A percentile compares a stretch with the other conserved stretches of the same genome.
phyloP scores from a whole-genome alignment of 495 filamentous ascomycete species.

The Margaritispora aquatica region DNA sequence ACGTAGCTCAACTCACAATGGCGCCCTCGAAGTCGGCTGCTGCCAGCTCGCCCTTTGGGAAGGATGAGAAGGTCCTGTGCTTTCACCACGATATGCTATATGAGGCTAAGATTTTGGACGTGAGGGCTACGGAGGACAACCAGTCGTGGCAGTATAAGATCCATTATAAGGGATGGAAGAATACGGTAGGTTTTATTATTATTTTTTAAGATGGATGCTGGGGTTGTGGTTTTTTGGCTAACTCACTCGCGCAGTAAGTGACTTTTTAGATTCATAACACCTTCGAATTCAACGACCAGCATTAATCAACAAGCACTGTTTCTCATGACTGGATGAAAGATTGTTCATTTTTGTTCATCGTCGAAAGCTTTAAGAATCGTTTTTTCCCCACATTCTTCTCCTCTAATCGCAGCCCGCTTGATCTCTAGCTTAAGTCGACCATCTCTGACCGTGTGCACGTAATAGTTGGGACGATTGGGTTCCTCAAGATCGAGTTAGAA shows the following conservation, averaged over 20 bases:
- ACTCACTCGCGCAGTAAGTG: constrained; percentile 8
- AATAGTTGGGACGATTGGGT: constrained; percentile 96
- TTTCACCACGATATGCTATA: constrained; percentile 96
- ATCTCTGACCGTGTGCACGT: constrained; percentile 12
- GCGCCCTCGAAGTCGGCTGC: constrained; percentile 44
- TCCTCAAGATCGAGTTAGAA: constrained; percentile 85
- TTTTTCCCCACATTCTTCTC: too few species aligned
- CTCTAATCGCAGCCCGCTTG: neutral
- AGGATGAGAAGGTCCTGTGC: constrained; percentile 92
- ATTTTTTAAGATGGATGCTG: neutral
- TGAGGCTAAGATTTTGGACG: constrained; percentile 90
- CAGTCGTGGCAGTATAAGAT: constrained; percentile 75
- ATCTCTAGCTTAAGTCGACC: neutral
- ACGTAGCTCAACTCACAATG: constrained; percentile 41
- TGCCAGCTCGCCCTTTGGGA: constrained; percentile 55
- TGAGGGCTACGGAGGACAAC: constrained; percentile 57
- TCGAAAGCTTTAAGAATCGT: too few species aligned
- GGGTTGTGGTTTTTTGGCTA: constrained; percentile 6
- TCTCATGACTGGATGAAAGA: neutral
- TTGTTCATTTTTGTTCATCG: too few species aligned
- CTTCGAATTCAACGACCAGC: neutral
- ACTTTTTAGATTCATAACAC: neutral
- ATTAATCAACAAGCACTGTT: neutral
- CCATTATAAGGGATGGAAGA: constrained; percentile 99
- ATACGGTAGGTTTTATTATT: constrained; percentile 57